Evolutionary conservation across 768 basidiomycete genomes (phyloP), one percentile per base, ranked within the genome.

Genomic region (Boletus rubescentipes): DNA sequence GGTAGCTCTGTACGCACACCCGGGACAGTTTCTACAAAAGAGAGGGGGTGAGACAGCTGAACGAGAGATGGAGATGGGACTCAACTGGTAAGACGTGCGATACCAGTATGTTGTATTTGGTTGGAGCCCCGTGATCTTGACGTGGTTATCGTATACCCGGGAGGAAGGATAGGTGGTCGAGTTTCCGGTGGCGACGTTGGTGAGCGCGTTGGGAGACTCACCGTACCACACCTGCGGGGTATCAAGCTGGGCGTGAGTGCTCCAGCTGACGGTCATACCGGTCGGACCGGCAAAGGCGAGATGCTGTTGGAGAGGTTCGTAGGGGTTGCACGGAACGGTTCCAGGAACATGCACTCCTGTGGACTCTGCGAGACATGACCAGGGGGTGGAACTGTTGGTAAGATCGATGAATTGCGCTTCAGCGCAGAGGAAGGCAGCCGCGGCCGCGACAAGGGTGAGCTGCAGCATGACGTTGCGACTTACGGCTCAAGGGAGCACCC

Each of bases 231-330:
- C 67, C 44, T 67, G 59, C 0, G 64, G 64, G 8, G 47, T 36
- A 23, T 58, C 66, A 4, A 67, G 54, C 48, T 55, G 64, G 2
- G 37, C 49, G 11, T 52, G 38, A 16, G 66, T 64, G 51, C 46
- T 61, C 66, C 66, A 67, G 49, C 67, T 67, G 15, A 67, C 58
- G 12, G 54, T 64, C 66, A 67, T 68, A 26, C 66, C 67, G 4
- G 58, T 54, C 5, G 63, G 4, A 5, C 66, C 60, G 16, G 64
- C 66, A 54, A 52, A 67, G 9, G 66, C 66, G 5, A 67, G 53
- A 30, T 26, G 64, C 9, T 67, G 61, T n/a, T 67, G 59, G 14
- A 67, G 62, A 32, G 66, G 66, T 26, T 67, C 67, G 16, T 60
- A 51, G 2, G 67, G 66, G 44, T 67, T 67, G 49, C 66, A 67